Evolutionary conservation across 2,329 filamentous ascomycete species (phyloP), one percentile per base, ranked within the genome.

Genomic region (Hymenoscyphus occultus): DNA sequence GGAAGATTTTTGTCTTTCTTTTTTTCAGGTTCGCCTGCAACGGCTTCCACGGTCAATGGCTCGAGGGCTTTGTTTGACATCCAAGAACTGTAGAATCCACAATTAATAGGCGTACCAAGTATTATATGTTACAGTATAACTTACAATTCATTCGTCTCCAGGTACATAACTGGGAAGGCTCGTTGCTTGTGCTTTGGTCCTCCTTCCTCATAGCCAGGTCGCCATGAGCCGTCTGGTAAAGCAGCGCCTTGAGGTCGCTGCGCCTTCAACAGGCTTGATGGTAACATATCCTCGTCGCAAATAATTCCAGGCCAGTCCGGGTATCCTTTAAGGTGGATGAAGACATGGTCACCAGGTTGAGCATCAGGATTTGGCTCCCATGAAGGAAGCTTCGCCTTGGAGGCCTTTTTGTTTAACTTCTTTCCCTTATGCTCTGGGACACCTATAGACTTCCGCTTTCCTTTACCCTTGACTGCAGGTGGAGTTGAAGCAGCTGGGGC

Each of bases 111-210:
- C n/a, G 19, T 16, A 45, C 48, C 48, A 16, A 40, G 51, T 32
- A 22, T 32, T n/a, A 22, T 39, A 39, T 31, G 40, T 19, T 22
- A 28, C 28, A 28, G 28, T 28, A 16, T 2, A 61, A 87, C 94
- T 86, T 81, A 99, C 95, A 99, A 98, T 83, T 98, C 94, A 74
- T 98, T 97, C 45, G 93, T 97, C 69, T 87, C 83, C 60, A 98
- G 81, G 77, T 97, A 98, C 94, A 98, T 97, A 74, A 98, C 88
- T 5, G 94, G 92, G 76, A 93, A 98, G 39, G 90, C 93, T 69
- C 94, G 86, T 78, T 97, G 93, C 67, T 89, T 86, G 54, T 86
- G 88, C 70, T 93, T 90, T 81, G 95, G 95, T 72, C 91, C 94
- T 67, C 90, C 93, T 73, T 97, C 93, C 51, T 88, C 86, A 75